Evolutionary conservation across 2,329 filamentous ascomycete genomes (phyloP).

Genomic region (Parafenestella ontariensis): DNA sequence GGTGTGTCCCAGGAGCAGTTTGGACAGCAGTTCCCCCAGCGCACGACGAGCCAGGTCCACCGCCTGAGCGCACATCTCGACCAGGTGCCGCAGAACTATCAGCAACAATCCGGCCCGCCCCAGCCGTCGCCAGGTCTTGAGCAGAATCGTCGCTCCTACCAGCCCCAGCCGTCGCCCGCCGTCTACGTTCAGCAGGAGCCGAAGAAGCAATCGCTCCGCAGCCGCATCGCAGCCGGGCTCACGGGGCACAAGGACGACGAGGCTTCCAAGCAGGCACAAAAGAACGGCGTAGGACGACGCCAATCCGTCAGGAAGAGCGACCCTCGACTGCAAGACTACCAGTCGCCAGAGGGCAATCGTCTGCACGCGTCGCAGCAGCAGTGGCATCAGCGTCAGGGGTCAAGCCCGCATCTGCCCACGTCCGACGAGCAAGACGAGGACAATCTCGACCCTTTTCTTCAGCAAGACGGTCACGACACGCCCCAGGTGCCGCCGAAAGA

Average conservation of each 20-base stretch:
- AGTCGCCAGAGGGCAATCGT: slow-evolving; percentile 31
- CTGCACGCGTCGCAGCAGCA: slow-evolving; percentile 36
- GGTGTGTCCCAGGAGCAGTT: slow-evolving; percentile 22
- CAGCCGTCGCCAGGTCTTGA: slow-evolving; percentile 35
- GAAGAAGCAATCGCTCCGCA: slow-evolving; percentile 44
- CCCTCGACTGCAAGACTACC: slow-evolving; percentile 35
- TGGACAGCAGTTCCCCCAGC: slow-evolving; percentile 34
- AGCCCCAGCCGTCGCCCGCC: slow-evolving; percentile 21
- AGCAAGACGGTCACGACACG: slow-evolving; percentile 37
- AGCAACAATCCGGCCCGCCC: slow-evolving; percentile 28
- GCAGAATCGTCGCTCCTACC: slow-evolving; percentile 33
- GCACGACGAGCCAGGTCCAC: slow-evolving; percentile 40
- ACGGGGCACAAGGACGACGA: slow-evolving; percentile 45
- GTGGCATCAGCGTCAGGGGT: slow-evolving; percentile 37
- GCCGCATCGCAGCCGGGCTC: slow-evolving; percentile 40
- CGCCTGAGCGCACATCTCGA: slow-evolving; percentile 42
- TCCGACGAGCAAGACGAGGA: slow-evolving; percentile 49
- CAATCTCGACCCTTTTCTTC: slow-evolving; percentile 48
- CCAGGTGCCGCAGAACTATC: slow-evolving; percentile 34
- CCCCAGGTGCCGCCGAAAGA: slow-evolving; percentile 49
- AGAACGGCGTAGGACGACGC: slow-evolving; percentile 41
- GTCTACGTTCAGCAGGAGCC: slow-evolving; percentile 28
- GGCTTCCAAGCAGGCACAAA: slow-evolving; percentile 32
- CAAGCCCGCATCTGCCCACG: slow-evolving; percentile 43
- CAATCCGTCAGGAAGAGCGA: slow-evolving; percentile 48